These are phyloP conservation scores for Amanita fuliginea DNA, from an alignment of 768 basidiomycete genomes.

Conservation along the genomic window DNA sequence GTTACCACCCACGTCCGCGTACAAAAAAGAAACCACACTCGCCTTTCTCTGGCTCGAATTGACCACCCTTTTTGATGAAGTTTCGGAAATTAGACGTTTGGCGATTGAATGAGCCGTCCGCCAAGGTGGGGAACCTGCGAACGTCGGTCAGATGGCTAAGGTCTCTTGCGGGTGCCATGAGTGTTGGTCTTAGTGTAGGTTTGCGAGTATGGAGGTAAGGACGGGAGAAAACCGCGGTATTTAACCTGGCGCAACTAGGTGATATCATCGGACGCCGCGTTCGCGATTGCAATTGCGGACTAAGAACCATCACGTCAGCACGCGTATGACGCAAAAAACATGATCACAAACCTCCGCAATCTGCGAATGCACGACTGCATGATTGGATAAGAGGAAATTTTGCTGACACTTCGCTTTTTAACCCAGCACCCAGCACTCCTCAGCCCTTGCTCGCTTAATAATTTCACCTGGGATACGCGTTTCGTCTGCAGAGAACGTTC, in stretches of 20 bases:
- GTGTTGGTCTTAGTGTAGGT: neutral
- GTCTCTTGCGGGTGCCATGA: neutral
- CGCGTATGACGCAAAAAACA: too few species aligned
- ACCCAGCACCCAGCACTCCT: neutral
- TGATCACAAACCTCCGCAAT: neutral
- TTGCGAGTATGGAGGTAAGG: neutral
- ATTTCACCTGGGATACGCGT: neutral
- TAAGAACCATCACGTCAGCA: neutral
- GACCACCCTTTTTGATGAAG: slow-evolving; percentile 30
- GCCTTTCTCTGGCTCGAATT: slow-evolving; percentile 65
- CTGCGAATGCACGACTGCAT: neutral
- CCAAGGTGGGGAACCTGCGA: slow-evolving; percentile 36
- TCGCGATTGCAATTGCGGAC: neutral
- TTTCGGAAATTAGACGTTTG: slow-evolving; percentile 42
- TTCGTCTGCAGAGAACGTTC: neutral
- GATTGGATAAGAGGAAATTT: neutral
- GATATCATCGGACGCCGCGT: too few species aligned
- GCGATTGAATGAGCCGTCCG: slow-evolving; percentile 62
- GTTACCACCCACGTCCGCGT: neutral
- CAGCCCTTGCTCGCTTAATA: neutral
- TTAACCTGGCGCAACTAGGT: neutral
- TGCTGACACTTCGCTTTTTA: neutral
- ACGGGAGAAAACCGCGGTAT: neutral
- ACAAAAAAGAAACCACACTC: slow-evolving; percentile 10
- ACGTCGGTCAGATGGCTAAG: slow-evolving; percentile 31